Percentiles rank a stretch among this genome's conserved stretches.
Evolutionary conservation across 129 eudicot genomes (phyloP).

Genomic region (Flaveria robusta): DNA sequence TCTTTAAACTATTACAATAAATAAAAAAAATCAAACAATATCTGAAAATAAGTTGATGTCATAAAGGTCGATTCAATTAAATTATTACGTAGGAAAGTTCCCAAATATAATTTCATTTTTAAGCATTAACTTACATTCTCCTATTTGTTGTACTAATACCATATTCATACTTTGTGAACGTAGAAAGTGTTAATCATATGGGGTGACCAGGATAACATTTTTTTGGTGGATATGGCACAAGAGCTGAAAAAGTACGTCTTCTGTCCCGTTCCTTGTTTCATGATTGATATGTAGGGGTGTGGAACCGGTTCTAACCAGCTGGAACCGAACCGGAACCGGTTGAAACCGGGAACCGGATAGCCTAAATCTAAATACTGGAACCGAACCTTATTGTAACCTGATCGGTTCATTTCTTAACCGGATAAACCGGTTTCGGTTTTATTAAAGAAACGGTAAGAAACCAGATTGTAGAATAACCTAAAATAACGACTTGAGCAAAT

Average conservation of each 20-base stretch:
- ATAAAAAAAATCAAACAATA: neutral
- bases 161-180: neutral
- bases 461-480: no score
- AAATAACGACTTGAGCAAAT: no score
- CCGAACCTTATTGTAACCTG: no score
- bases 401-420: no score
- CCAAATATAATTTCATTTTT: neutral
- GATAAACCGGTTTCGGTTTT: no score
- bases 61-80: neutral
- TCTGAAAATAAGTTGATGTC: neutral
- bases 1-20: no score
- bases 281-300: no score
- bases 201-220: conserved; percentile 78
- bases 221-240: conserved; percentile 58
- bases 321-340: no score
- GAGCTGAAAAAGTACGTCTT: conserved; percentile 61
- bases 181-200: conserved; percentile 74
- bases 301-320: no score
- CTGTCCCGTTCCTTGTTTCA: neutral
- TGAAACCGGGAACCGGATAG: no score
- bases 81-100: neutral
- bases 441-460: no score
- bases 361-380: no score
- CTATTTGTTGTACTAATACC: neutral
- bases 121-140: neutral